Evolutionary conservation across 2,329 filamentous ascomycete species (phyloP), one percentile per base, ranked within the genome.

Genomic region (Aspergillaceae sp.): DNA sequence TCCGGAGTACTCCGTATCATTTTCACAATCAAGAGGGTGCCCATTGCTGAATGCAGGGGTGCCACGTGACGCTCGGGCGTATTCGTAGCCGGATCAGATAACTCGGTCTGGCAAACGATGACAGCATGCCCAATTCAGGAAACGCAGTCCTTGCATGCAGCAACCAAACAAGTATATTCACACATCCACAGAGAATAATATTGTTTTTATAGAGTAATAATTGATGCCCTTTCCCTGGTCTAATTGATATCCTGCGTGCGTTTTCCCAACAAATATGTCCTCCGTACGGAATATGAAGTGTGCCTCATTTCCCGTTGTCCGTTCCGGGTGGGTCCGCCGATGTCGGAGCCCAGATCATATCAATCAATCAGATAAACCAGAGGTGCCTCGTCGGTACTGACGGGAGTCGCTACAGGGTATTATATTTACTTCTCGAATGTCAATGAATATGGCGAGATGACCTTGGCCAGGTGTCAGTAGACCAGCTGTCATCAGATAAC

Each of bases 11-110:
- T 19, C 19, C 19, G 19, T 19, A 19, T 19, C 19, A 19, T 19
- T 19, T 19, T 19, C 19, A 19, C 19, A 19, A 19, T 2, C 1
- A 19, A 19, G 19, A 19, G 19, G 19, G 19, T 19, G 19, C 19
- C 19, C 8, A 32, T 32, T 32, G 19, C 8, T 9, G 19, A 9
- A 38, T 38, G 7, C 36, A 38, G 36, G 7, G 36, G 10, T 28
- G 4, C 28, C 47, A 48, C 47, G 47, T 48, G 46, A 45, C 6
- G 8, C n/a, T 40, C 40, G 8, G n/a, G 42, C 28, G 29, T 29
- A 28, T 19, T 29, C 29, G 32, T 46, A 35, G 40, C 46, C 53
- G 52, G 53, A 56, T 56, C 52, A 56, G 53, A 56, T 56, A 56
- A 56, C 48, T 47, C 27, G 33, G 19, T 29, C 32, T 38, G 42